Base-by-base conservation (phyloP, 768 basidiomycete species). In the Kwoniella sp. region DNA sequence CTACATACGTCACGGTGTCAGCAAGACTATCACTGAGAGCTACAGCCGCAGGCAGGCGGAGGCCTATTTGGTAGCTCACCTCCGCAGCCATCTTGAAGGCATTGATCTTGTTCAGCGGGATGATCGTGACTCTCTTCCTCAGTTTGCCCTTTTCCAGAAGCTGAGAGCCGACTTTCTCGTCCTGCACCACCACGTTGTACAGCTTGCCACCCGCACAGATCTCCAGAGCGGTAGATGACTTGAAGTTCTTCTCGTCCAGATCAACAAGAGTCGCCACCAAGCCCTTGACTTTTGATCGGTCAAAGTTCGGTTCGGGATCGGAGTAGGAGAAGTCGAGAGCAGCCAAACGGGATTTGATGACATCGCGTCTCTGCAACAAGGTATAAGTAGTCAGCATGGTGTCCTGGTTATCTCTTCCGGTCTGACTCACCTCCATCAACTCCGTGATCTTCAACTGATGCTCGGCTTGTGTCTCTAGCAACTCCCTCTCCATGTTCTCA, bases 121-220 rank as follows among this genome's bases (percentile, higher is more conserved):
- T 93, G 79, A 96, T 87, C 0, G 93, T 96, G 22, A 95, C 90
- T 22, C 93, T 87, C 81, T 90, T 92, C 83, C 87, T 89, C 71
- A 98, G 86, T 55, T 84, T 83, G 9, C 89, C 88, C 53, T 89
- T 87, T 76, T 90, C 86, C 53, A 98, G 82, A 26, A 98, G 85
- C 29, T 90, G 87, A 72, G 90, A 90, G 29, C 93, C 94, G 51
- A 94, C 87, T 61, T 86, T 86, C 81, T 97, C 93, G 75, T 95
- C 88, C 69, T 94, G 88, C 8, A 98, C 91, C 28, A 98, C 90
- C 38, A 98, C 92, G 68, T 98, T 92, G 82, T 90, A 96, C 9
- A 99, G 84, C 69, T 89, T 90, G 0, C 87, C 88, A 0, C 93
- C 93, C 0, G 93, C 94, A 20, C 91, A 88, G 67, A 97, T 89